These are phyloP conservation scores for Ceratocystiopsis minuta DNA, from an alignment of 2,329 filamentous ascomycete genomes.

Conservation along the genomic window DNA sequence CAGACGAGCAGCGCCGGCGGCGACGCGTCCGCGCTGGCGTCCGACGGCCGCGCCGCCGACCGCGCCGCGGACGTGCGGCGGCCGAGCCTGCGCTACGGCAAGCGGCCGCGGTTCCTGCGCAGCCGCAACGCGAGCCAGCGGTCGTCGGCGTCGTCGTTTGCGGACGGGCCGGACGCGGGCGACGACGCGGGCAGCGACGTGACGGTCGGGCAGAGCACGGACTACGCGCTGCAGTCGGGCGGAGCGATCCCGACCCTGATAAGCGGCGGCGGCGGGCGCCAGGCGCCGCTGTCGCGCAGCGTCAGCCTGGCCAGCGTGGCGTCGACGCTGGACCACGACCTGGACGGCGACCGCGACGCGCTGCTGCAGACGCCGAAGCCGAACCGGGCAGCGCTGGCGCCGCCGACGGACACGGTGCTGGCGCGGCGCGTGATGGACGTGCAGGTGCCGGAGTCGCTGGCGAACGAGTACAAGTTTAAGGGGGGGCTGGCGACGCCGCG, in stretches of 20 bases:
- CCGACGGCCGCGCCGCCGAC: no score
- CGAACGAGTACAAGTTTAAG: conserved; percentile 68
- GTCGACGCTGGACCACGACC: conserved; percentile 32
- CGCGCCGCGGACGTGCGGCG: conserved; percentile 25
- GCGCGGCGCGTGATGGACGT: conserved; percentile 79
- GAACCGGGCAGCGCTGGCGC: conserved; percentile 29
- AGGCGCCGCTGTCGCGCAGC: conserved; percentile 45
- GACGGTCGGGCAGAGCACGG: conserved; percentile 47
- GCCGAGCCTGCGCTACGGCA: conserved; percentile 25
- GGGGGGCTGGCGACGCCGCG: conserved; percentile 41
- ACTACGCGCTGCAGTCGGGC: conserved; percentile 69
- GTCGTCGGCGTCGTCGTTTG: conserved; percentile 42
- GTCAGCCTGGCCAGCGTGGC: conserved; percentile 82
- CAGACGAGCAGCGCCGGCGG: no score
- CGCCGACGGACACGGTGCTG: conserved; percentile 75
- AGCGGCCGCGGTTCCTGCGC: conserved; percentile 37
- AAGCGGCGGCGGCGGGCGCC: conserved; percentile 25
- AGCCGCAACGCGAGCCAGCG: conserved; percentile 39
- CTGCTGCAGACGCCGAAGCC: conserved; percentile 54
- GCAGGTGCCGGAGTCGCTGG: conserved; percentile 75
- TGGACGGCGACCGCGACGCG: conserved; percentile 19
- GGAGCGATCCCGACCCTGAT: conserved; percentile 44
- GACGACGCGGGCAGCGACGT: conserved; percentile 55
- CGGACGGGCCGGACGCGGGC: conserved; percentile 8
- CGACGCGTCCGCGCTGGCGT: conserved; percentile 9